A percentile compares a stretch with the other conserved stretches of the same genome.
Conservation (phyloP, 768 basidiomycete genomes). For the Tricholoma matsutake region DNA sequence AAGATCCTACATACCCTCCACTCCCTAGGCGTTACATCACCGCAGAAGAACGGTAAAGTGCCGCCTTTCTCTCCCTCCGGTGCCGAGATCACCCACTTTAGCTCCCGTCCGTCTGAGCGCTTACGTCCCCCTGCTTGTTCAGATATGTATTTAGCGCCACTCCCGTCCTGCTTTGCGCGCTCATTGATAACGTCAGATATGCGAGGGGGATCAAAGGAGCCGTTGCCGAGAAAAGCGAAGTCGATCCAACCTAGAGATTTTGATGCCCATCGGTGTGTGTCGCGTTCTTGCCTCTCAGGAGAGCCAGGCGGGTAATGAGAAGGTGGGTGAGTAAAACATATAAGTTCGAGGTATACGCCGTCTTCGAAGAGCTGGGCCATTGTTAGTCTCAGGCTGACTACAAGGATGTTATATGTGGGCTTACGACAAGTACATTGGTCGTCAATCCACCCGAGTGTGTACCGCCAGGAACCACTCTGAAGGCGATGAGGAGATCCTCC, state of each 20-base stretch:
- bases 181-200: slow-evolving; percentile 55
- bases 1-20: slow-evolving; percentile 46
- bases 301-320: slow-evolving; percentile 52
- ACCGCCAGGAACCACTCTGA: slow-evolving; percentile 65
- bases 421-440: slow-evolving; percentile 61
- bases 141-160: slow-evolving; percentile 36
- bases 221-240: slow-evolving; percentile 58
- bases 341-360: slow-evolving; percentile 64
- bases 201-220: slow-evolving; percentile 28
- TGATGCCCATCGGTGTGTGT: slow-evolving; percentile 49
- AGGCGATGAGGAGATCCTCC: background rate
- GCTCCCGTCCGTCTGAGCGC: slow-evolving; percentile 48
- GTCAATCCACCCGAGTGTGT: slow-evolving; percentile 62
- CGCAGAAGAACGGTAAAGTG: slow-evolving; percentile 67
- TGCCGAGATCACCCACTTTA: slow-evolving; percentile 58
- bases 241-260: slow-evolving; percentile 66
- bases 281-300: slow-evolving; percentile 41
- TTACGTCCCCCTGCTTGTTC: slow-evolving; percentile 55
- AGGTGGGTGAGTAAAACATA: slow-evolving; percentile 57
- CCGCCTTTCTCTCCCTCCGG: slow-evolving; percentile 30
- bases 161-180: slow-evolving; percentile 39
- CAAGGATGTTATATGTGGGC: slow-evolving; percentile 10
- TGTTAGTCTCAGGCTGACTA: background rate
- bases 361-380: slow-evolving; percentile 47
- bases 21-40: slow-evolving; percentile 61